Evolutionary conservation across 106 monocot genomes (phyloP).

Genomic region (Hemerocallis citrina): DNA sequence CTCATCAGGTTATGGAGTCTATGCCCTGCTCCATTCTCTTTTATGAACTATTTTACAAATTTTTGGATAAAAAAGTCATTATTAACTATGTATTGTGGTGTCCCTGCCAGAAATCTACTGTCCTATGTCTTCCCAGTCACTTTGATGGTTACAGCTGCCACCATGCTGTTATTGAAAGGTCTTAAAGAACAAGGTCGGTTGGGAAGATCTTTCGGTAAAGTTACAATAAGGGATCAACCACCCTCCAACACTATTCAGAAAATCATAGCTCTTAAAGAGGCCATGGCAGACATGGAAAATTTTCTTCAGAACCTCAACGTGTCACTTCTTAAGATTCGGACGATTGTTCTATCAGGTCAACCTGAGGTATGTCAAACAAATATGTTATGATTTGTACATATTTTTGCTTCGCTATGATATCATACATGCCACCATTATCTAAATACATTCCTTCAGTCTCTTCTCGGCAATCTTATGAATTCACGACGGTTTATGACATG

Average conservation of each 20-base stretch:
- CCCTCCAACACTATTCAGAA: constrained; percentile 95
- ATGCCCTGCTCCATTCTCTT: background rate
- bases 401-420: background rate
- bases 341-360: constrained; percentile 78
- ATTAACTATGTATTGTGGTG: background rate
- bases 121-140: constrained; percentile 52
- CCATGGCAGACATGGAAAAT: constrained; percentile 74
- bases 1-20: too few species aligned
- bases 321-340: constrained; percentile 74
- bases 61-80: background rate
- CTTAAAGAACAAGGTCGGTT: constrained; percentile 90
- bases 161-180: constrained; percentile 69
- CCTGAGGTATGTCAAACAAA: constrained; percentile 60
- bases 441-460: too few species aligned
- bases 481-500: too few species aligned
- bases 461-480: too few species aligned
- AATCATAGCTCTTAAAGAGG: constrained; percentile 85
- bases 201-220: constrained; percentile 86
- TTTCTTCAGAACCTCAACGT: constrained; percentile 77
- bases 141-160: constrained; percentile 36
- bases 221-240: constrained; percentile 88
- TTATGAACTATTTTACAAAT: background rate
- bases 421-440: too few species aligned
- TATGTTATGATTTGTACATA: background rate
- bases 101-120: constrained; percentile 56